Evolutionary conservation across 2,329 filamentous ascomycete genomes (phyloP), one percentile per base, ranked within the genome.

Genomic region (Nemania serpens): DNA sequence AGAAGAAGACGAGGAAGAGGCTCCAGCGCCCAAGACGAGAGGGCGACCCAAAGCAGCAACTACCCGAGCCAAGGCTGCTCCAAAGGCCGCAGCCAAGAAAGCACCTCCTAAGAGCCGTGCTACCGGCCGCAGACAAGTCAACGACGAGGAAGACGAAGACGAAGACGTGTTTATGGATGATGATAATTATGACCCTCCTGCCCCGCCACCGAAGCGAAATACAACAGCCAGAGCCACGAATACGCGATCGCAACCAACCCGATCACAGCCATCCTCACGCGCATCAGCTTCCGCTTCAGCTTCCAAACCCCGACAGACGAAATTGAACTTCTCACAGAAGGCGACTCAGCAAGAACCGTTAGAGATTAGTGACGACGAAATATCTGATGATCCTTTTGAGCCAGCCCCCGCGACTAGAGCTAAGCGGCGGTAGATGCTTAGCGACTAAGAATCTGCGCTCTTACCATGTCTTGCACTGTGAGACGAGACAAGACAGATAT

Each of bases 281-380:
- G 65, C 72, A 36, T 63, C 71, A 1, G 65, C 69, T 13, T 67
- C 65, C 18, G 48, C 66, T 17, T 41, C 69, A 1, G 59, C 73
- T 11, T 65, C 76, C 15, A 77, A 74, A 60, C 66, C 71, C 45
- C 75, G 74, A 52, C 83, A 85, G 71, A 81, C 81, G 1, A 83
- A 74, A 43, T 71, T 84, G 22, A 82, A 75, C 61, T 85, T 85
- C 64, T 80, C 79, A 10, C 77, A 82, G 65, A 71, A 74, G 62
- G 73, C 76, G 2, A 76, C 78, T 9, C 62, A 64, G 33, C 79
- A 82, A 63, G 74, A 79, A 36, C 77, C 79, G n/a, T 69, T 84
- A 15, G 84, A 88, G 69, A 82, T 88, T 55, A 88, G 86, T 62
- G 85, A 88, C 60, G 86, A 89, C 69, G 86, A 88, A 72, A 87